phyloP scores from a whole-genome alignment of 495 filamentous ascomycete species.

The Penicillium nucicola region DNA sequence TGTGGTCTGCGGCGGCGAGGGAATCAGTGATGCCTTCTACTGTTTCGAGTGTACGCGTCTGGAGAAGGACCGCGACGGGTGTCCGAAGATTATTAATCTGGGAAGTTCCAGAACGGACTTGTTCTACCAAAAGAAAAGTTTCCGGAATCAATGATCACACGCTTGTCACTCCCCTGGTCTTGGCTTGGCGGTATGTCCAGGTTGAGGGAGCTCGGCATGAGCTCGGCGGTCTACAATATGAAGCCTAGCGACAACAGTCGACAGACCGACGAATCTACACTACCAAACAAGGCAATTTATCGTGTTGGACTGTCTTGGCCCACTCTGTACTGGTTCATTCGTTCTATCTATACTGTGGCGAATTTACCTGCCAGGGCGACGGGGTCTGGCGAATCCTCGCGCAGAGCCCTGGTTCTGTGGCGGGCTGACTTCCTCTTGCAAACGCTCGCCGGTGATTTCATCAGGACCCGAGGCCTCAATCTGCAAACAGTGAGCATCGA shows the following conservation, averaged over 20 bases:
- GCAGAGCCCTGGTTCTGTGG: slow-evolving; percentile 58
- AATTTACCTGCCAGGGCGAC: slow-evolving; percentile 67
- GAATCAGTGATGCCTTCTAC: slow-evolving; percentile 99
- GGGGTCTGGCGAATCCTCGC: slow-evolving; percentile 81
- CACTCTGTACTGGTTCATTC: slow-evolving; percentile 2
- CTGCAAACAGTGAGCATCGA: slow-evolving; percentile 28
- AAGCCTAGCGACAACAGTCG: slow-evolving; percentile 1
- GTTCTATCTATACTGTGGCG: slow-evolving; percentile 4
- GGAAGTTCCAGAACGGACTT: slow-evolving; percentile 94
- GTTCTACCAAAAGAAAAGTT: slow-evolving; percentile 80
- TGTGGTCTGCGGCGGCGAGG: slow-evolving; percentile 97
- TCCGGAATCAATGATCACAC: slow-evolving; percentile 59
- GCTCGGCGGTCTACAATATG: slow-evolving; percentile 1
- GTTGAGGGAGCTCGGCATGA: slow-evolving; percentile 2
- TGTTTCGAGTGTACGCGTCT: slow-evolving; percentile 98
- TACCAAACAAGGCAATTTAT: not conserved
- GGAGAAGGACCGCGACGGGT: slow-evolving; percentile 96
- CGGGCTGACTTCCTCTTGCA: slow-evolving; percentile 76
- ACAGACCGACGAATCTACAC: not conserved
- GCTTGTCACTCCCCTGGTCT: slow-evolving; percentile 2
- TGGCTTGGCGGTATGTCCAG: slow-evolving; percentile 12
- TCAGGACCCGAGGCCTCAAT: slow-evolving; percentile 67
- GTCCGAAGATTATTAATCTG: slow-evolving; percentile 99
- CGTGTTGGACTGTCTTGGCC: slow-evolving; percentile 7
- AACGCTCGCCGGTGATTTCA: slow-evolving; percentile 69